These are phyloP conservation scores for Aspergillus aculeatus DNA, from an alignment of 2,329 filamentous ascomycete genomes.

Conservation along the genomic window DNA sequence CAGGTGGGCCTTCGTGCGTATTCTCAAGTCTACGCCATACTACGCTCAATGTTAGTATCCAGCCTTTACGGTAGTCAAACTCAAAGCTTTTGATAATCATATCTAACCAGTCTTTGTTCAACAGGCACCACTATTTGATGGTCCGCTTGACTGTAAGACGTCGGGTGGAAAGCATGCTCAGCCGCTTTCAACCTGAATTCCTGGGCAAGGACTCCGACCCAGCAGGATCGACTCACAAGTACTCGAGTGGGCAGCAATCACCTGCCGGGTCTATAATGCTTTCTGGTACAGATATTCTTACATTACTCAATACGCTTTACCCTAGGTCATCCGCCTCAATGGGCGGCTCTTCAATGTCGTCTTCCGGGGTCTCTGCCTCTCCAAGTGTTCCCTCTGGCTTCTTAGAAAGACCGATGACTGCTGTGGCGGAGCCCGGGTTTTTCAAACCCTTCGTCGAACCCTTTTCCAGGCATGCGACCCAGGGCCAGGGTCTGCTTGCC, in stretches of 20 bases:
- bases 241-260: conserved; percentile 32
- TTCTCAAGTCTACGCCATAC: conserved; percentile 74
- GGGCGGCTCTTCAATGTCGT: conserved; percentile 28
- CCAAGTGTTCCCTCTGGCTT: conserved; percentile 19
- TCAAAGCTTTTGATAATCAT: neutral
- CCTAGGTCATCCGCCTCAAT: conserved; percentile 47
- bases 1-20: conserved; percentile 79
- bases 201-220: conserved; percentile 6
- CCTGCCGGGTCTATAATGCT: conserved; percentile 69
- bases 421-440: conserved; percentile 32
- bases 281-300: conserved; percentile 74
- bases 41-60: conserved; percentile 62
- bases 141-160: conserved; percentile 34
- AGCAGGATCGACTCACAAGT: conserved; percentile 50
- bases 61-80: conserved; percentile 5
- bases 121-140: conserved; percentile 39
- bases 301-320: conserved; percentile 78
- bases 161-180: conserved; percentile 41
- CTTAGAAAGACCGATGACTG: conserved; percentile 19
- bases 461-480: conserved; percentile 24
- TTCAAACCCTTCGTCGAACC: conserved; percentile 32
- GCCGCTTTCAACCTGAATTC: conserved; percentile 23
- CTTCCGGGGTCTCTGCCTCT: conserved; percentile 26
- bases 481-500: conserved; percentile 29
- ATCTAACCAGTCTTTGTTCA: neutral